phyloP scores from a whole-genome alignment of 164 flowering plant genomes.

The Magnolia sinica region DNA sequence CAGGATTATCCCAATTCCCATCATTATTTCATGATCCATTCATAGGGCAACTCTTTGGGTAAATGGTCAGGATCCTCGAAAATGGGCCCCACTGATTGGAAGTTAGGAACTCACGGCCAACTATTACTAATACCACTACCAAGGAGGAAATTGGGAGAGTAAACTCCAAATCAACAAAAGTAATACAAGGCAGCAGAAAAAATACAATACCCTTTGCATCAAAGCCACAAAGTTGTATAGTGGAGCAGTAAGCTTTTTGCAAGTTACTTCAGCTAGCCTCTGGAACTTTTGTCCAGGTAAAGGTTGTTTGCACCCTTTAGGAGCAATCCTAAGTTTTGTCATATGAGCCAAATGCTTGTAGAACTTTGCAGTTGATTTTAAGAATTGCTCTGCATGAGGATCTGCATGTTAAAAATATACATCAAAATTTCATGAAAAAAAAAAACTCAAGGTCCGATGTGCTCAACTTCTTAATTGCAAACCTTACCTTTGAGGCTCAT shows the following conservation, averaged over 20 bases:
- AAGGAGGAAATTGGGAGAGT: not conserved
- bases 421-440: not conserved
- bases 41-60: not conserved
- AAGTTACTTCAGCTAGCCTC: conserved; percentile 73
- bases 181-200: not conserved
- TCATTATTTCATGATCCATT: not conserved
- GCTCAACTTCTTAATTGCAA: not conserved
- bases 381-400: conserved; percentile 67
- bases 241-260: conserved; percentile 74
- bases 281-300: conserved; percentile 63
- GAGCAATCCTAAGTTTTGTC: conserved; percentile 69
- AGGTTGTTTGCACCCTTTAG: conserved; percentile 64
- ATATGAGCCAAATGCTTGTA: conserved; percentile 77
- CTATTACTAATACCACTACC: not conserved
- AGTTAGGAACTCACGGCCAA: not conserved
- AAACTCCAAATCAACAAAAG: not conserved
- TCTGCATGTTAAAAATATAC: conserved; percentile 34
- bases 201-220: conserved; percentile 53
- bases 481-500: conserved; percentile 73
- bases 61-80: not conserved
- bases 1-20: not conserved
- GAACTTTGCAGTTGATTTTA: conserved; percentile 54
- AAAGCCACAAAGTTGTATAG: conserved; percentile 58
- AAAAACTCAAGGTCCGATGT: not conserved
- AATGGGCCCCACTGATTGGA: not conserved